phyloP scores from a whole-genome alignment of 2,329 filamentous ascomycete species.

The Meredithiella fracta region DNA sequence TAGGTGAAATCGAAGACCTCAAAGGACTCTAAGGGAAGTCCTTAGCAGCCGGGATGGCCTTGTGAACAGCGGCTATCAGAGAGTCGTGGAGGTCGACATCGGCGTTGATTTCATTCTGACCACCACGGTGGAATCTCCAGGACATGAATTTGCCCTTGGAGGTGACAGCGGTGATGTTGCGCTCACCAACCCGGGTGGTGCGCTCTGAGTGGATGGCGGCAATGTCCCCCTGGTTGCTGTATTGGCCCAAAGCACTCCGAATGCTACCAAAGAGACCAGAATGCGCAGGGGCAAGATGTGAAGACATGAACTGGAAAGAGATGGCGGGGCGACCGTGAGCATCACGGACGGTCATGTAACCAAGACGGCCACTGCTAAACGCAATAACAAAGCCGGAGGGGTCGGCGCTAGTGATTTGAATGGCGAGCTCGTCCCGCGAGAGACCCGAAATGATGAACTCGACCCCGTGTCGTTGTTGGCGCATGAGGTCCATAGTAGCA shows the following conservation, averaged over 20 bases:
- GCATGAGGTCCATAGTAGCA: conserved; percentile 66
- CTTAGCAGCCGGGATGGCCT: conserved; percentile 32
- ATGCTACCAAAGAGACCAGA: conserved; percentile 68
- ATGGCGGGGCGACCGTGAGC: conserved; percentile 72
- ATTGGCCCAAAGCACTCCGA: conserved; percentile 55
- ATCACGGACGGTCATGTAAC: conserved; percentile 74
- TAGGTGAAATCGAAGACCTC: conserved; percentile 70
- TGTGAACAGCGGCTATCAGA: conserved; percentile 45
- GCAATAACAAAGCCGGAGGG: conserved; percentile 70
- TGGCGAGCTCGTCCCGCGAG: conserved; percentile 61
- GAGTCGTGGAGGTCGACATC: conserved; percentile 54
- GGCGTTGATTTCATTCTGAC: conserved; percentile 57
- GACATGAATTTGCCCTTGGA: conserved; percentile 61
- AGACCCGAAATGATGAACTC: conserved; percentile 60
- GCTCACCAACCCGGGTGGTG: conserved; percentile 59
- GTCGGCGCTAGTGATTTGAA: conserved; percentile 67
- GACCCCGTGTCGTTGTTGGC: conserved; percentile 64
- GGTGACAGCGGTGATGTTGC: conserved; percentile 67
- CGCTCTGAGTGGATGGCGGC: conserved; percentile 62
- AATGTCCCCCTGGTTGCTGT: conserved; percentile 58
- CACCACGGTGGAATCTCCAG: conserved; percentile 81
- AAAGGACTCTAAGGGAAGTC: conserved; percentile 40
- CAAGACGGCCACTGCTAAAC: conserved; percentile 71
- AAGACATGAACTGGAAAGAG: conserved; percentile 58
- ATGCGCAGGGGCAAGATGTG: conserved; percentile 35